These are phyloP conservation scores for Sporisorium scitamineum DNA, from an alignment of 1,284 basidiomycete species.

Conservation along the genomic window DNA sequence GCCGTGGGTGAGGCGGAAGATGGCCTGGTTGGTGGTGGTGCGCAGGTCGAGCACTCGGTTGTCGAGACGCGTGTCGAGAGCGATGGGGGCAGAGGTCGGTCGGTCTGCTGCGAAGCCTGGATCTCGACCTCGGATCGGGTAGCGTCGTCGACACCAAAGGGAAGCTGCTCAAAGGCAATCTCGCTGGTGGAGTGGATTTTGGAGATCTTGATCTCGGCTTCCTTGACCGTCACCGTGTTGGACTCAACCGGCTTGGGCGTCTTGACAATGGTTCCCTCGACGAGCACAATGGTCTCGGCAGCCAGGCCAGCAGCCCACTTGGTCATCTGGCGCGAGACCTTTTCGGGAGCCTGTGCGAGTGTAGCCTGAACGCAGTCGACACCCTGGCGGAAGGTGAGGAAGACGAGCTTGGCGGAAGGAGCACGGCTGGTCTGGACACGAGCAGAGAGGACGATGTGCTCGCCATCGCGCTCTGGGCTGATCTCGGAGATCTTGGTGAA, in stretches of 20 bases:
- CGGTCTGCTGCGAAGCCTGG: conserved; percentile 71
- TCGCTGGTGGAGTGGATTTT: conserved; percentile 90
- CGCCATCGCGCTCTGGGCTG: conserved; percentile 78
- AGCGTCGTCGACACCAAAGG: conserved; percentile 94
- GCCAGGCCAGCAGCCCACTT: conserved; percentile 87
- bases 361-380: conserved; percentile 90
- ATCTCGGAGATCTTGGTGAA: conserved; percentile 78
- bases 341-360: conserved; percentile 80
- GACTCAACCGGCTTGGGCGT: conserved; percentile 86
- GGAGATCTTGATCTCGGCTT: conserved; percentile 87
- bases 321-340: conserved; percentile 96
- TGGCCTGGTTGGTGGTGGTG: conserved; percentile 94
- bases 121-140: conserved; percentile 83
- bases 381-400: conserved; percentile 90
- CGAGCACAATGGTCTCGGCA: conserved; percentile 90
- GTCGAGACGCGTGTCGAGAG: conserved; percentile 87
- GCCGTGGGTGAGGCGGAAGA: conserved; percentile 90
- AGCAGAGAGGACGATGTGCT: conserved; percentile 86
- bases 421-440: conserved; percentile 91
- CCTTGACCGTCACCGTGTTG: conserved; percentile 88
- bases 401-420: conserved; percentile 84
- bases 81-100: conserved; percentile 66
- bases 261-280: conserved; percentile 76
- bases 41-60: conserved; percentile 94
- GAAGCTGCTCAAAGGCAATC: conserved; percentile 75